Conservation (phyloP, 148 eudicot genomes). For the Amaranthus cruentus region DNA sequence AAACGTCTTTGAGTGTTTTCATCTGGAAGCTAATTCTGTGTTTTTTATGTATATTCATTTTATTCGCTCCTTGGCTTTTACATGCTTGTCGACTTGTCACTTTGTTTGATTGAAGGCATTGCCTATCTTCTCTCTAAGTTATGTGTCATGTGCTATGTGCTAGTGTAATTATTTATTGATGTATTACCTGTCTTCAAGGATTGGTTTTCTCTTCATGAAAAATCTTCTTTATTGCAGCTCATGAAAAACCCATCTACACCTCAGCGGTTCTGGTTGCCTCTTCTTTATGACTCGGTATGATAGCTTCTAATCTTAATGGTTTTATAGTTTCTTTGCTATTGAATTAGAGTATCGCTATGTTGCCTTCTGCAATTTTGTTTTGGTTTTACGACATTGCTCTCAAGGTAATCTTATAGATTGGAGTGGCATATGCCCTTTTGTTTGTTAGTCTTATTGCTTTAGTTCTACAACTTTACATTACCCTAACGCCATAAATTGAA, state of each 20-base stretch:
- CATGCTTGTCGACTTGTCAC: not conserved
- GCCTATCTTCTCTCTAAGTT: not conserved
- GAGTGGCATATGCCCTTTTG: not conserved
- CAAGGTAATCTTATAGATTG: not conserved
- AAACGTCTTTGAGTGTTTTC: not conserved
- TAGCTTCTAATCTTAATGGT: not conserved
- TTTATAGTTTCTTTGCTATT: not conserved
- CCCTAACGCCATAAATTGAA: too few species aligned
- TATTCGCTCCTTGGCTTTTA: not conserved
- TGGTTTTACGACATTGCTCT: not conserved
- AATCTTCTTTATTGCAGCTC: constrained; percentile 49
- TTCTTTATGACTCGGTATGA: constrained; percentile 84
- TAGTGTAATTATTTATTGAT: not conserved
- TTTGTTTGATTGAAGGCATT: not conserved
- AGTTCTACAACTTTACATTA: too few species aligned
- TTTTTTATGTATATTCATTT: not conserved
- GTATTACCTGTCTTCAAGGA: not conserved
- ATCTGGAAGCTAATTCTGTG: not conserved
- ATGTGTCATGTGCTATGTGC: not conserved
- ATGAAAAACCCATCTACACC: constrained; percentile 96
- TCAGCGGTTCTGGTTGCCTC: constrained; percentile 86
- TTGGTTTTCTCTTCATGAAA: not conserved
- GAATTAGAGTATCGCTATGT: not conserved
- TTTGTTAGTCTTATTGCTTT: not conserved
- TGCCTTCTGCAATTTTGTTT: not conserved